Percentiles rank a stretch among this genome's conserved stretches.
Evolutionary conservation across 2,329 filamentous ascomycete genomes (phyloP).

Genomic region (Raffaelea albimanens): DNA sequence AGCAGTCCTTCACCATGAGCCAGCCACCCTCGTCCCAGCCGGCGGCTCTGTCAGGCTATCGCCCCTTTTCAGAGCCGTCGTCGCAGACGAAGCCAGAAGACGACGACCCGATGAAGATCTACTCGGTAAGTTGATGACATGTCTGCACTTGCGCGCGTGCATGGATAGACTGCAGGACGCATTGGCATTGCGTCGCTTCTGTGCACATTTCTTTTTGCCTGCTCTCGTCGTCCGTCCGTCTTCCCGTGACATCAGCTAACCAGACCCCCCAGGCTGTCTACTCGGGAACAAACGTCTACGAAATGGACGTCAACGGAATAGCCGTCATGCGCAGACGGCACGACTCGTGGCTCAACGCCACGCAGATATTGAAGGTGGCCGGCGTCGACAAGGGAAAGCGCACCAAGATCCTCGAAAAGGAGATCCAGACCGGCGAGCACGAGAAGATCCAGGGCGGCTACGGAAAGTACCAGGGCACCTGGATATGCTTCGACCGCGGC

Average conservation of each 20-base stretch:
- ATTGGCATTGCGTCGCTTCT: too few species aligned
- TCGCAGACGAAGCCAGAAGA: conserved; percentile 18
- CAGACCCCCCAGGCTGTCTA: conserved; percentile 59
- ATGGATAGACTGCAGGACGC: too few species aligned
- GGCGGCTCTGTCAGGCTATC: conserved; percentile 24
- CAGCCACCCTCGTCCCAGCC: conserved; percentile 40
- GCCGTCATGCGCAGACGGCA: conserved; percentile 92
- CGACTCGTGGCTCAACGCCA: conserved; percentile 96
- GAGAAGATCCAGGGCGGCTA: conserved; percentile 98
- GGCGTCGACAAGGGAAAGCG: conserved; percentile 96
- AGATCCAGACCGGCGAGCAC: conserved; percentile 91
- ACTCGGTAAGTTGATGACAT: conserved; percentile 38
- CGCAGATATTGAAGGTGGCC: conserved; percentile 94
- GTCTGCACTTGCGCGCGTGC: too few species aligned
- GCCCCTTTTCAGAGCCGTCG: conserved; percentile 28
- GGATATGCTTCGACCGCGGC: conserved; percentile 90
- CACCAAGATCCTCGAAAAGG: conserved; percentile 95
- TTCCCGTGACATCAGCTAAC: background rate
- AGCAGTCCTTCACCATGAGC: conserved; percentile 49
- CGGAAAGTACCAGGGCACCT: conserved; percentile 97
- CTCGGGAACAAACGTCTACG: conserved; percentile 92
- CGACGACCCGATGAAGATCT: conserved; percentile 46
- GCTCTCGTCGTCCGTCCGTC: background rate
- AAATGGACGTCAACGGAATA: conserved; percentile 92
- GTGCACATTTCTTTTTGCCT: background rate